Base-by-base conservation (phyloP, 2,329 filamentous ascomycete species). In the Verticillium nubilum region DNA sequence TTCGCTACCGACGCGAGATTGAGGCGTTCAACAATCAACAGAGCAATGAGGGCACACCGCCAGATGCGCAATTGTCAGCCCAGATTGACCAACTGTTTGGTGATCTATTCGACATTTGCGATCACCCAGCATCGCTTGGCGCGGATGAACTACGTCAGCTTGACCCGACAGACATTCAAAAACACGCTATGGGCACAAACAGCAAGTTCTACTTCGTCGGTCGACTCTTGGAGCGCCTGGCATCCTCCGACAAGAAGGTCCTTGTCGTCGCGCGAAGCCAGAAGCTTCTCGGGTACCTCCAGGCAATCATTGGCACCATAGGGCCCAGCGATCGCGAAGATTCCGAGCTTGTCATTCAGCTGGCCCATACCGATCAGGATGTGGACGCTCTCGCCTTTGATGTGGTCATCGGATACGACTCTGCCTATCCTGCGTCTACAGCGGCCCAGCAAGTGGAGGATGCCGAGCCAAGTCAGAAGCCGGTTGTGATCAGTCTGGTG, bases 161-260 rank as follows among this genome's bases (percentile, higher is more conserved):
- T 59, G 69, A 75, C 2, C 66, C 76, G 7, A 67, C 69, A 4
- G 75, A 79, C 25, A 72, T 77, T 58, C 78, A 79, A 64, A 86
- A 80, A 66, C 82, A 85, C 63, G 78, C 80, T 1, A 76, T 80
- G 59, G 80, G 80, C 57, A 80, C 82, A 10, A 87, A 85, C 68
- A 73, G 82, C 58, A 88, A 88, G 64, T 85, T 83, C 64, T 79
- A 77, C 31, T 88, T 88, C 64, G 65, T 87, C 5, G 80, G 77
- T 52, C 83, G 86, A 62, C 72, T 88, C 3, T 67, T 87, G 29
- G 72, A 79, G 23, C 66, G 70, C 9, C 67, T 86, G 12, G 66
- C 68, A n/a, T 69, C 72, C 17, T 68, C 72, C 13, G 73, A 79
- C 12, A 78, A 75, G 37, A 80, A 78, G 35, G 69, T 88, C 7